These are phyloP conservation scores for Lagenidium giganteum DNA, from an alignment of 352 stramenopile species.

Conservation along the genomic window DNA sequence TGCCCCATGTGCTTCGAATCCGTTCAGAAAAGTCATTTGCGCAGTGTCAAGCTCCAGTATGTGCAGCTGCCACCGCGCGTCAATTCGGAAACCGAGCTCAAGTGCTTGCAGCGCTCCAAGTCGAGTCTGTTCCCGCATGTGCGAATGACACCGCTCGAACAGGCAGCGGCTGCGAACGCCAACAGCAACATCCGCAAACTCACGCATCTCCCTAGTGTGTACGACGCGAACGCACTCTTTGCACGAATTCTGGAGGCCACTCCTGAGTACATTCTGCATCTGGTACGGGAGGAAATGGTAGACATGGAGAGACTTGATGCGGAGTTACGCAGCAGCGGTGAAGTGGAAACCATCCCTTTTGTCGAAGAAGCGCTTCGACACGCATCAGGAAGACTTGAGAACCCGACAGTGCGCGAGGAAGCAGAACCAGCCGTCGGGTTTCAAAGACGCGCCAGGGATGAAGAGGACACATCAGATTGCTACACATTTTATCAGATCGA, in stretches of 20 bases:
- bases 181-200: slow-evolving; percentile 21
- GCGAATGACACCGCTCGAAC: slow-evolving; percentile 13
- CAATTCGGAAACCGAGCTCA: slow-evolving; percentile 38
- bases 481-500: slow-evolving; percentile 88
- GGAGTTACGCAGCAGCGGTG: slow-evolving; percentile 53
- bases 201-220: slow-evolving; percentile 42
- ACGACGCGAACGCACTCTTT: slow-evolving; percentile 45
- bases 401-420: no score
- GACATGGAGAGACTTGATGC: slow-evolving; percentile 53
- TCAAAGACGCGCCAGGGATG: slow-evolving; percentile 23
- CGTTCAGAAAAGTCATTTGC: slow-evolving; percentile 65
- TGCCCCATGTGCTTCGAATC: slow-evolving; percentile 81
- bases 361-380: slow-evolving; percentile 62
- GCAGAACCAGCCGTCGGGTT: slow-evolving; percentile 12
- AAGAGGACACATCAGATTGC: no score
- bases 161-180: neutral
- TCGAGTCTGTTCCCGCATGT: slow-evolving; percentile 57
- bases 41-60: slow-evolving; percentile 50
- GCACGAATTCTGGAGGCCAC: slow-evolving; percentile 60
- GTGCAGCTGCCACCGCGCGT: slow-evolving; percentile 42
- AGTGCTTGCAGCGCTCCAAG: slow-evolving; percentile 57
- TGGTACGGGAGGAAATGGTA: slow-evolving; percentile 50
- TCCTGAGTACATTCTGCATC: slow-evolving; percentile 38
- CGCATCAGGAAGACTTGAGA: slow-evolving; percentile 44
- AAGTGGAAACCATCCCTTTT: slow-evolving; percentile 61